Conservation (phyloP, 169 alveolate species). For the Plasmodium ovale region DNA sequence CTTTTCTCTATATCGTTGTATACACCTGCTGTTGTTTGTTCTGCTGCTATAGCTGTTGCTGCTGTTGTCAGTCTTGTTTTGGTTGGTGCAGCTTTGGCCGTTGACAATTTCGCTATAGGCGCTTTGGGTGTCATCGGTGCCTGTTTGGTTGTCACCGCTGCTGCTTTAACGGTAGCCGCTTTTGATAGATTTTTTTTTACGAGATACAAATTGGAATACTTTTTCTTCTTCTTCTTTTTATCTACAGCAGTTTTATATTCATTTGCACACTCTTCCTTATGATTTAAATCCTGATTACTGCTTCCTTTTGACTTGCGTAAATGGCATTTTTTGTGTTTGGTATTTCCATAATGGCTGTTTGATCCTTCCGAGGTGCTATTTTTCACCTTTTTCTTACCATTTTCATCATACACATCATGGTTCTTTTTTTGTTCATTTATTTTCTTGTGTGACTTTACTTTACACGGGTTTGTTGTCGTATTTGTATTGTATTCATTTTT, state of each 20-base stretch:
- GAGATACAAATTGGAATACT: not conserved
- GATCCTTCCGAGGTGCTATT: not conserved
- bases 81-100: too few relatives aligned
- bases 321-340: not conserved
- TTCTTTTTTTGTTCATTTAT: not conserved
- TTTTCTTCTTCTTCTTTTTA: not conserved
- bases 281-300: too few relatives aligned
- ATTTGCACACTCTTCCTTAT: not conserved
- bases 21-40: too few relatives aligned
- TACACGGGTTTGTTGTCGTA: not conserved
- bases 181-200: not conserved
- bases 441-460: not conserved
- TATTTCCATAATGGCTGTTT: not conserved
- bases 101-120: too few relatives aligned
- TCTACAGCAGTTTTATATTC: not conserved
- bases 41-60: too few relatives aligned
- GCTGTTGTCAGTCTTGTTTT: too few relatives aligned
- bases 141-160: too few relatives aligned
- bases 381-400: not conserved
- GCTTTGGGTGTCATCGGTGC: too few relatives aligned
- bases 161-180: too few relatives aligned
- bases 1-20: not conserved
- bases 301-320: too few relatives aligned
- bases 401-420: not conserved
- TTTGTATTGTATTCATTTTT: conserved; percentile 12